These are phyloP conservation scores for Malassezia cuniculi DNA, from an alignment of 1,284 basidiomycete genomes.

Conservation along the genomic window DNA sequence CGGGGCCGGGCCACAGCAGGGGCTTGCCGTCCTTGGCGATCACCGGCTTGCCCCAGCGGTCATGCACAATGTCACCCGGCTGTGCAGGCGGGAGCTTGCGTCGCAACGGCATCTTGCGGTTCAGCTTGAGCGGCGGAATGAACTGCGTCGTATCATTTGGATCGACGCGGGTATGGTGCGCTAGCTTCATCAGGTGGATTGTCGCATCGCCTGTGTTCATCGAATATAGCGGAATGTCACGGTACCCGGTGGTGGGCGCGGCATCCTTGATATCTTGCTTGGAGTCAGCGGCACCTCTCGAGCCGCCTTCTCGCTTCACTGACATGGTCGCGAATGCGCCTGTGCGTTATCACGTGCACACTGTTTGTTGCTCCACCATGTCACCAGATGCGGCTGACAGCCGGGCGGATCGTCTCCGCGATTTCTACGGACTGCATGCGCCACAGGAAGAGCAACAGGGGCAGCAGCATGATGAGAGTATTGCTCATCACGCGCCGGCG, in stretches of 20 bases:
- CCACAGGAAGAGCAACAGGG: background rate
- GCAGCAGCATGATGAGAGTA: constrained; percentile 4
- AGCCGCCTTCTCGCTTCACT: constrained; percentile 13
- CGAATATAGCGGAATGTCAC: constrained; percentile 40
- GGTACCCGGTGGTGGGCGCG: constrained; percentile 26
- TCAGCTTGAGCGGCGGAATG: constrained; percentile 39
- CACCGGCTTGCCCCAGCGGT: constrained; percentile 32
- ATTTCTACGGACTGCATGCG: constrained; percentile 31
- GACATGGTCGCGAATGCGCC: background rate
- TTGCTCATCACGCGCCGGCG: too few relatives aligned
- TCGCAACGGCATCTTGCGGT: constrained; percentile 41
- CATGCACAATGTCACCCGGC: constrained; percentile 32
- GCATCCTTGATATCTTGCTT: too few relatives aligned
- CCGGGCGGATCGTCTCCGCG: constrained; percentile 20
- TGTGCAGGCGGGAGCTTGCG: constrained; percentile 30
- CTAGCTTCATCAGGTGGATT: constrained; percentile 40
- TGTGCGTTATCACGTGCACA: too few relatives aligned
- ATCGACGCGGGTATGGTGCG: constrained; percentile 33
- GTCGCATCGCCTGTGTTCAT: constrained; percentile 21
- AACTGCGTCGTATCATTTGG: constrained; percentile 34
- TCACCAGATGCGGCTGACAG: background rate
- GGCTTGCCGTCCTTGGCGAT: constrained; percentile 28
- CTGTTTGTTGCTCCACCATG: too few relatives aligned
- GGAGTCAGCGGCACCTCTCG: too few relatives aligned
- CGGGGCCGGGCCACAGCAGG: constrained; percentile 25